These are phyloP conservation scores for Physocladia obscura DNA, from an alignment of 192 early-diverging fungal species.

Conservation along the genomic window DNA sequence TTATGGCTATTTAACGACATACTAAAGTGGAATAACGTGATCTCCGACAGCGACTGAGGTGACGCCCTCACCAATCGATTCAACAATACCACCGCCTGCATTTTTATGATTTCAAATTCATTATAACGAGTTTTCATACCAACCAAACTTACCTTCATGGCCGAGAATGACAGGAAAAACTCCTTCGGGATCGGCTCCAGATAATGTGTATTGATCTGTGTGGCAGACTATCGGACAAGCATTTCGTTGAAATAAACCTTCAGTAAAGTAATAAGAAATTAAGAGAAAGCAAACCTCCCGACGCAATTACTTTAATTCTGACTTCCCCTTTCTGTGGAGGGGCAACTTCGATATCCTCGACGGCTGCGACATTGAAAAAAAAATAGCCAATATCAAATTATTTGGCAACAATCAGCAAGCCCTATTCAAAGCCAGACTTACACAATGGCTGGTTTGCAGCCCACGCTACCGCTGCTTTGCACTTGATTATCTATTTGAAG, in stretches of 20 bases:
- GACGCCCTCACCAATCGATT: slow-evolving; percentile 91
- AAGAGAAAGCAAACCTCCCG: slow-evolving; percentile 49
- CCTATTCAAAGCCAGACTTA: slow-evolving; percentile 60
- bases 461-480: slow-evolving; percentile 95
- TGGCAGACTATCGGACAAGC: slow-evolving; percentile 59
- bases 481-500: slow-evolving; percentile 45
- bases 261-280: background rate
- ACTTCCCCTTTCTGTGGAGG: slow-evolving; percentile 87
- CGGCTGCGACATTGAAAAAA: slow-evolving; percentile 46
- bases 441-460: slow-evolving; percentile 87
- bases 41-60: slow-evolving; percentile 89
- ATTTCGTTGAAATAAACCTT: slow-evolving; percentile 49
- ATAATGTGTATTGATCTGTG: slow-evolving; percentile 94
- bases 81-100: slow-evolving; percentile 88
- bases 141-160: slow-evolving; percentile 69
- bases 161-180: slow-evolving; percentile 91
- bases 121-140: too few relatives aligned
- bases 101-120: too few relatives aligned
- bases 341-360: slow-evolving; percentile 93
- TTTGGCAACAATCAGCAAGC: too few relatives aligned
- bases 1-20: background rate
- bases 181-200: slow-evolving; percentile 74
- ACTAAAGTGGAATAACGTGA: slow-evolving; percentile 89
- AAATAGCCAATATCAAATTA: too few relatives aligned
- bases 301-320: slow-evolving; percentile 87